Base-by-base conservation (phyloP, 2,329 filamentous ascomycete species). In the Pseudogymnoascus sp. region DNA sequence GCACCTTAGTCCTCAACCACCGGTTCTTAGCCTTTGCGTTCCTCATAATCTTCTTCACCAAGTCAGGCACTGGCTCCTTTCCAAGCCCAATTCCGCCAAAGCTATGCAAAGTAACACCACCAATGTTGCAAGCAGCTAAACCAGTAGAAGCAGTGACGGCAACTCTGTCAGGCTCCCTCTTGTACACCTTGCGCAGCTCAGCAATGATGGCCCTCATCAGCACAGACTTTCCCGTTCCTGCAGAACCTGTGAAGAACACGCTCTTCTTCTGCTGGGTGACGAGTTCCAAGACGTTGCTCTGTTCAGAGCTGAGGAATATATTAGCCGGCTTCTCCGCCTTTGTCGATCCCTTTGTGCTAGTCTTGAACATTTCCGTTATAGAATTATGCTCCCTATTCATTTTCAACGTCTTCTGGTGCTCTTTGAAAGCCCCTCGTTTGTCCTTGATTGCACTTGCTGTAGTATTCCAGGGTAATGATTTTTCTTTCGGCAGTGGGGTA, bases 171-270 rank as follows among this genome's bases (percentile, higher is more conserved):
- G 89, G 86, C 67, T 96, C 91, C 60, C 84, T 82, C 2, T 77
- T 78, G 74, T 89, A 89, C 72, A 96, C 97, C 66, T 84, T 85
- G 65, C 89, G 89, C 60, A 99, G 74, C 3, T 89, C 86, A 4
- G 84, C 78, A 69, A 99, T 98, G 65, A 98, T 96, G 67, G 96
- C 87, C 67, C 93, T 85, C 83, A 99, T 91, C 63, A 99, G 78
- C 3, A 99, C 93, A 1, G 95, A 99, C 79, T 99, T 99, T 75
- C 95, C 95, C 4, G 95, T 97, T 81, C 89, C 92, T 64, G 95
- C 95, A 64, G 95, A 96, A 69, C 95, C 95, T 0, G 95, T 99
- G 75, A 99, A 99, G 79, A 99, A 99, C 2, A 97, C 93, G 70
- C 93, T 98, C 74, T 92, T 89, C 64, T 84, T 84, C 66, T 90